Evolutionary conservation across 2,329 filamentous ascomycete genomes (phyloP), one percentile per base, ranked within the genome.

Genomic region (Epichloe sp.): DNA sequence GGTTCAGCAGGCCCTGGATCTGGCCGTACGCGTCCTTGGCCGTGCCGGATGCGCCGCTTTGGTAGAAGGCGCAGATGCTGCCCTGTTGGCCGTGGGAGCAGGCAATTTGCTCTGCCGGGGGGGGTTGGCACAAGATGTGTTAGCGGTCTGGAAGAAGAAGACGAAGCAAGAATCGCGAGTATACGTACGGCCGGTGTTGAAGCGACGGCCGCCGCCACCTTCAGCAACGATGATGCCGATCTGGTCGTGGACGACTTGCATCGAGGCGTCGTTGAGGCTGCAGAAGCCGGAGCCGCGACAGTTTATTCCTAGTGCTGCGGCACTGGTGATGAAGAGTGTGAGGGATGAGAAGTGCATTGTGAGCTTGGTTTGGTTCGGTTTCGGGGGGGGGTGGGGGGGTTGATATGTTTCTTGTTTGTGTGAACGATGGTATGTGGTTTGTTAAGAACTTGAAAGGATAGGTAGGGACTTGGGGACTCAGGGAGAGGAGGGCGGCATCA

Each of bases 201-300:
- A 58, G 21, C 42, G 44, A 17, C 52, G 49, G 4, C 51, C 49
- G 17, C 52, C 55, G 43, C 53, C 55, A 36, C 55, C 56, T 0
- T 12, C 14, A 14, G 53, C 54, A 3, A 23, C 35, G n/a, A 54
- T n/a, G 17, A 54, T 53, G 23, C 49, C 44, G 8, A 56, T 45
- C 23, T 55, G 53, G 10, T 46, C 52, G 14, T 52, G 38, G 15
- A 56, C 50, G 4, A 50, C 50, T 19, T 38, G 42, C 36, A 56
- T 15, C 41, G 49, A 52, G 19, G 55, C 54, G 17, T 54, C 35
- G 42, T 55, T 57, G 42, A 54, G 26, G 12, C 10, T 44, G 48
- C 56, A 58, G 15, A 31, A 45, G 26, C 49, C 54, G 5, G 57
- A 57, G 38, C 52, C 55, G 34, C 54, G 47, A 49, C 57, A 58